Evolutionary conservation across 441 rosid genomes (phyloP).

Genomic region (Metrosideros polymorpha): DNA sequence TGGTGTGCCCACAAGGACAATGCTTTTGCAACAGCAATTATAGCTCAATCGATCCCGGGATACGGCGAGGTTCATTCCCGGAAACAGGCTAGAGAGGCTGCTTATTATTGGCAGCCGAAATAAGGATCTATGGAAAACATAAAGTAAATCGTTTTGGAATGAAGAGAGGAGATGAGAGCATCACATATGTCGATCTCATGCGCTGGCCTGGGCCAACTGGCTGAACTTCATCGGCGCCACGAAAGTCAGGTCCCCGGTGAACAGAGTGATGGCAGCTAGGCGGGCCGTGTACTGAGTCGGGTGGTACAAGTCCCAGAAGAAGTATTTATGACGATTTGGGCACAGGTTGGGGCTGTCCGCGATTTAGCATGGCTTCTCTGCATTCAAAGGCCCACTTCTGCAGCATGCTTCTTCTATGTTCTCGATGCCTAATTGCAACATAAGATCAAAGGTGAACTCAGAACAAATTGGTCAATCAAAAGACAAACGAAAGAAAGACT

Average conservation of each 20-base stretch:
- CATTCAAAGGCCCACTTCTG: neutral
- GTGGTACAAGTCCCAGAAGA: constrained; percentile 36
- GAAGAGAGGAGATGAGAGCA: neutral
- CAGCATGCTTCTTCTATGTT: constrained; percentile 18
- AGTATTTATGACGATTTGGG: neutral
- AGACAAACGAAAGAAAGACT: neutral
- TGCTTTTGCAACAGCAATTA: neutral
- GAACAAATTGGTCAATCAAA: neutral
- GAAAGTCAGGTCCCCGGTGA: neutral
- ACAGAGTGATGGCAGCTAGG: constrained; percentile 17
- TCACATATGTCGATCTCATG: neutral
- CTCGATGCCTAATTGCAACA: constrained; percentile 12
- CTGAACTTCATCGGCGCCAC: constrained; percentile 24
- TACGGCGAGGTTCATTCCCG: neutral
- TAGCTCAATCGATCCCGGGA: neutral
- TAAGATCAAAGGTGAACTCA: neutral
- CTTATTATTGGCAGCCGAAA: neutral
- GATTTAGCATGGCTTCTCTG: constrained; percentile 2
- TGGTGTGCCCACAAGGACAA: neutral
- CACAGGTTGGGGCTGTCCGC: neutral
- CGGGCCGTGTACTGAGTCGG: constrained; percentile 15
- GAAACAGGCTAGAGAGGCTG: neutral
- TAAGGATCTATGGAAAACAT: neutral
- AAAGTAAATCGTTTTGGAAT: neutral
- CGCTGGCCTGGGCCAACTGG: neutral